These are phyloP conservation scores for Sarocladium oryzae DNA, from an alignment of 2,329 filamentous ascomycete species.

Conservation along the genomic window DNA sequence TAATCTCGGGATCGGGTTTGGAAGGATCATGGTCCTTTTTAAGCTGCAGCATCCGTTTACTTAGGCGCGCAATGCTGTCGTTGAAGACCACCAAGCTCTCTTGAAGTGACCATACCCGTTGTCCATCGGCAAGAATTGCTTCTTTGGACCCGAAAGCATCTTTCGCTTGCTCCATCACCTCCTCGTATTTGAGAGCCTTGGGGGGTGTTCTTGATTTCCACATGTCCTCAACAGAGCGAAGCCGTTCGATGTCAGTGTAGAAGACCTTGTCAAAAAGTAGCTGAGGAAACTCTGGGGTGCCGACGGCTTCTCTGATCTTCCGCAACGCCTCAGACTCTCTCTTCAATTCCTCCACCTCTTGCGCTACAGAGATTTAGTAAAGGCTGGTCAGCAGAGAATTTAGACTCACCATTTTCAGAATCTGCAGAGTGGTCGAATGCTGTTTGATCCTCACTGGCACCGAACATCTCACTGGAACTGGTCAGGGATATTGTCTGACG, in stretches of 20 bases:
- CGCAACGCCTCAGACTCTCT: constrained; percentile 80
- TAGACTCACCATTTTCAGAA: constrained; percentile 62
- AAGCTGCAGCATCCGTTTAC: constrained; percentile 62
- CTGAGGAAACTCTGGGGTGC: constrained; percentile 67
- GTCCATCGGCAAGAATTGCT: constrained; percentile 56
- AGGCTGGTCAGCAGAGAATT: background rate
- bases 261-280: constrained; percentile 93
- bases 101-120: constrained; percentile 70
- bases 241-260: constrained; percentile 70
- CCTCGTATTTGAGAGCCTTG: constrained; percentile 63
- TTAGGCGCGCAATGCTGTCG: constrained; percentile 73
- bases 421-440: constrained; percentile 75
- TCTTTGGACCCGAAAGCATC: constrained; percentile 45
- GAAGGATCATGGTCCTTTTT: constrained; percentile 42
- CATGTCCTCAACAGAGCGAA: constrained; percentile 89
- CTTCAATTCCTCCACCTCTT: constrained; percentile 82
- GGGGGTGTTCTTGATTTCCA: constrained; percentile 81
- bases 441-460: constrained; percentile 79
- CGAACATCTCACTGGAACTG: constrained; percentile 66
- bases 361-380: constrained; percentile 30
- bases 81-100: constrained; percentile 85
- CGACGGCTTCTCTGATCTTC: constrained; percentile 74
- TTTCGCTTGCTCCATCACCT: constrained; percentile 46
- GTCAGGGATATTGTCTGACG: background rate
- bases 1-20: constrained; percentile 56